Evolutionary conservation across 208 protist genomes (phyloP).

Genomic region (Trypanosomatidae sp.): DNA sequence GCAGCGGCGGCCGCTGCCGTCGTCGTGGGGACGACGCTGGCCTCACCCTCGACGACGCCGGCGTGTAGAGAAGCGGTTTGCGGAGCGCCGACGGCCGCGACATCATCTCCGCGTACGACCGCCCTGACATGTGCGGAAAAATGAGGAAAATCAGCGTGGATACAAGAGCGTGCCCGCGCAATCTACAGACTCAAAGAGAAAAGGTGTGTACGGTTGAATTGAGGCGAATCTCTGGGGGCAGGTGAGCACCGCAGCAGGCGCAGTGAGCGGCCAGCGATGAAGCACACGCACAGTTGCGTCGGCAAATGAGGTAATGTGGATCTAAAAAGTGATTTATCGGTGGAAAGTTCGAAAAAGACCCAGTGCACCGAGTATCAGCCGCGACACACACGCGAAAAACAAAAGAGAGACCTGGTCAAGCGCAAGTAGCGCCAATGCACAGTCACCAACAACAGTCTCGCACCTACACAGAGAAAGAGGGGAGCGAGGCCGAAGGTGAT

Average conservation of each 20-base stretch:
- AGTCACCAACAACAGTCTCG: not conserved
- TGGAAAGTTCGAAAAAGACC: not conserved
- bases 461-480: not conserved
- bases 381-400: not conserved
- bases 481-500: not conserved
- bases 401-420: not conserved
- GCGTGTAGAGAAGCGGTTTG: constrained; percentile 9
- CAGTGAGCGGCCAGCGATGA: not conserved
- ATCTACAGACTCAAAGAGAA: not conserved
- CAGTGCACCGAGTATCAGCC: not conserved
- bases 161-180: not conserved
- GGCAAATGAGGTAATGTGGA: not conserved
- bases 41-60: not conserved
- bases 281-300: not conserved
- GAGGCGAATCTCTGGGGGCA: not conserved
- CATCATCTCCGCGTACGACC: constrained; percentile 16
- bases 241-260: not conserved
- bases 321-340: not conserved
- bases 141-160: not conserved
- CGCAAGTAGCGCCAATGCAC: not conserved
- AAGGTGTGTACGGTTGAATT: not conserved
- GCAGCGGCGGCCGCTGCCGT: not conserved
- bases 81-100: constrained; percentile 9
- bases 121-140: constrained; percentile 6
- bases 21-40: not conserved